Evolutionary conservation across 106 monocot species (phyloP), one percentile per base, ranked within the genome.

Genomic region (Platanthera guangdongensis): DNA sequence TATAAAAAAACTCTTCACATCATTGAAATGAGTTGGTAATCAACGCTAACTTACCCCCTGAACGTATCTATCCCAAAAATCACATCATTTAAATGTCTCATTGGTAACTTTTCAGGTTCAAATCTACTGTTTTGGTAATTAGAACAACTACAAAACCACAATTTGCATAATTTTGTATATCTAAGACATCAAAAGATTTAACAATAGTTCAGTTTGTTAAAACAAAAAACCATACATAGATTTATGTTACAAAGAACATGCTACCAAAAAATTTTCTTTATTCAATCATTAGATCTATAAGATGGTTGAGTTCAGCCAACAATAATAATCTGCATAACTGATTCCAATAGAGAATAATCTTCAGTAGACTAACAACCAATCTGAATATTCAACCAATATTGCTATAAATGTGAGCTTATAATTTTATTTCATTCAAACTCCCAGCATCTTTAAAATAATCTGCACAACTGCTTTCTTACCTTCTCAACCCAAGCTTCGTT

Each of bases 401-500:
- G 16, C 13, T 4, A 55, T 55, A 55, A 55, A 12, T 55, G 12
- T 54, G 13, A 3, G 54, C 3, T 10, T 54, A 13, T 54, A 13
- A 15, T 19, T 60, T 19, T 8, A 0, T 25, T 25, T 25, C 25
- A 25, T 25, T 25, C 25, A 25, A 25, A 25, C 25, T 25, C 25
- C 25, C 25, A 25, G 25, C 25, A 25, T 25, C 25, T 25, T 25
- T 25, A 25, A 25, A 25, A 25, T 25, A 25, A 25, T 25, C 25
- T 25, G 25, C 25, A 25, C 25, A 25, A 25, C 25, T 25, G 25
- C 25, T 60, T 72, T 6, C 68, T 68, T 69, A 99, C 97, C 94
- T 99, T 99, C 78, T 99, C 97, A 49, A 99, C 97, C 94, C 97
- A 99, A 72, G 97, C 94, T 83, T 99, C 97, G 81, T 99, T 99